A percentile compares a stretch with the other conserved stretches of the same genome.
Conservation (phyloP, 2,329 filamentous ascomycete species). For the Aspergillus pseudonomiae region DNA sequence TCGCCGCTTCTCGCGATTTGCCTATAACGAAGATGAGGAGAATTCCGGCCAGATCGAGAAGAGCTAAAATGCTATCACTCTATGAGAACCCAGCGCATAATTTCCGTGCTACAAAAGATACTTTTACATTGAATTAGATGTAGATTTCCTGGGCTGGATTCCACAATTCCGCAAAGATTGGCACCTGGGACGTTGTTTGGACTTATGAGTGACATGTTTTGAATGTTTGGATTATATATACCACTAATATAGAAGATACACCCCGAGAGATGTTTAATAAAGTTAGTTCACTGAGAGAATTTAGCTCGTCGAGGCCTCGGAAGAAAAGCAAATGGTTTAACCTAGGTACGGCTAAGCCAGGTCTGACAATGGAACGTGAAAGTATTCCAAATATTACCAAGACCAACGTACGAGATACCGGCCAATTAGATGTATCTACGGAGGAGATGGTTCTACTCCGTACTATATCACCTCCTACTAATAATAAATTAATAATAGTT, state of each 20-base stretch:
- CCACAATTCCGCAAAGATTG: not conserved
- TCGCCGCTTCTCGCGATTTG: slow-evolving; percentile 69
- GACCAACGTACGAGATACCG: too few relatives aligned
- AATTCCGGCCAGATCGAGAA: slow-evolving; percentile 15
- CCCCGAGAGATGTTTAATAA: slow-evolving; percentile 2
- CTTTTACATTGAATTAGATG: not conserved
- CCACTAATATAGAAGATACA: not conserved
- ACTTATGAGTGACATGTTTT: not conserved
- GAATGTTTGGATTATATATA: not conserved
- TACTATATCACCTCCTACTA: too few relatives aligned
- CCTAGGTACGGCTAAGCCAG: too few relatives aligned
- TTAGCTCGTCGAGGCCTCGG: not conserved
- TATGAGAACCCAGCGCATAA: not conserved
- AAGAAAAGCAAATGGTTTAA: not conserved
- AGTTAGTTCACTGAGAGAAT: not conserved
- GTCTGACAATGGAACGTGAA: too few relatives aligned
- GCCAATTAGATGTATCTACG: too few relatives aligned
- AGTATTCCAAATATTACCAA: too few relatives aligned
- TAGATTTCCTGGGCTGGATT: not conserved
- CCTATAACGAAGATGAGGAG: slow-evolving; percentile 64
- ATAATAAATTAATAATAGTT: too few relatives aligned
- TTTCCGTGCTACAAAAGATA: not conserved
- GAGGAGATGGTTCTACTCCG: too few relatives aligned
- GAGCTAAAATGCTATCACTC: not conserved
- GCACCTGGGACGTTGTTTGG: not conserved